Evolutionary conservation across 1,139 yeast genomes (phyloP).

Genomic region (Geotrichum phurueaensis): DNA sequence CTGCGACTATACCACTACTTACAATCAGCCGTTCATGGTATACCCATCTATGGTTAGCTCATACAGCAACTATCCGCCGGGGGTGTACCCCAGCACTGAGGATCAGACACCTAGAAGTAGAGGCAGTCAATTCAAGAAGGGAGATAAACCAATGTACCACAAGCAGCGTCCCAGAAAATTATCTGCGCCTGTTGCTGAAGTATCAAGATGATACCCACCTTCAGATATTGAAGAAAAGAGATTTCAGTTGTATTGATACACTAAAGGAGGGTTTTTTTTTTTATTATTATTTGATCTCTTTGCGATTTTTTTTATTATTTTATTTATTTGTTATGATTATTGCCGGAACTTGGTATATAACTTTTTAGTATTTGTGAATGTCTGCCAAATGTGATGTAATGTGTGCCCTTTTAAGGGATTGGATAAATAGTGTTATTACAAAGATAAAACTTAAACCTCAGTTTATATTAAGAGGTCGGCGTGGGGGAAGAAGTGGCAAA

Average conservation of each 20-base stretch:
- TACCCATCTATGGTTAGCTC: constrained; percentile 10
- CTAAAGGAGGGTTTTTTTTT: background rate
- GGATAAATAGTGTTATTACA: too few relatives aligned
- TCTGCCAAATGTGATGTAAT: background rate
- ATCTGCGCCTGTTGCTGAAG: background rate
- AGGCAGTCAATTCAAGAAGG: background rate
- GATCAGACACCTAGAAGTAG: background rate
- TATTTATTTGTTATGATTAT: background rate
- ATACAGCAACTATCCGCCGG: background rate
- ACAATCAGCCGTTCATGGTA: constrained; percentile 9
- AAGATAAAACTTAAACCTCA: too few relatives aligned
- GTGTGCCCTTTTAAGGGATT: too few relatives aligned
- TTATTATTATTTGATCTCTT: background rate
- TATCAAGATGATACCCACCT: background rate
- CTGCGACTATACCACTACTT: constrained; percentile 7
- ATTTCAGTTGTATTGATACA: background rate
- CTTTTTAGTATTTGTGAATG: background rate
- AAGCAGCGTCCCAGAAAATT: background rate
- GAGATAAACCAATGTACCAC: background rate
- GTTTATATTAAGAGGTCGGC: too few relatives aligned
- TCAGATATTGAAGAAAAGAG: background rate
- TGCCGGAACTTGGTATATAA: background rate
- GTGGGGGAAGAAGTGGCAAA: too few relatives aligned
- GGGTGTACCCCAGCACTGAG: background rate
- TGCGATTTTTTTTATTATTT: background rate